Evolutionary conservation across 1,139 yeast genomes (phyloP), one percentile per base, ranked within the genome.

Genomic region (Arxiozyma telluris): DNA sequence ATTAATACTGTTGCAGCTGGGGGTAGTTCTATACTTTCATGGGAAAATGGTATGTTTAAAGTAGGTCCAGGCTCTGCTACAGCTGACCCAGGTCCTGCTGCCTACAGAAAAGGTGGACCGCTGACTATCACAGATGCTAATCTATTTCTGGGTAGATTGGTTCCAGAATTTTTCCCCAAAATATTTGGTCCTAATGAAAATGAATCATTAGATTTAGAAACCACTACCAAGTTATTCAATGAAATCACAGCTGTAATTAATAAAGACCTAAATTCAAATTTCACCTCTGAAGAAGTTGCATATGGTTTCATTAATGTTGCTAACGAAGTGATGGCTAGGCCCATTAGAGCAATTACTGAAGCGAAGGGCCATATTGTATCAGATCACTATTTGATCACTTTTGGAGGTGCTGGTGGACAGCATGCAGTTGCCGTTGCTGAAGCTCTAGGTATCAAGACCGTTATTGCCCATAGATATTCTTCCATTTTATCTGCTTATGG

Each of bases 401-500:
- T 80, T 66, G 84, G 84, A 53, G 84, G 84, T 53, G 80, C 82
- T 30, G 84, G 83, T 57, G 83, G 83, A 17, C 84, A 80, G 57
- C 79, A 78, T 61, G 79, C 80, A 11, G 76, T 74, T 51, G 74
- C 78, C n/a, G 77, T 79, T 21, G 83, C 83, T 1, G 71, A 73
- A 52, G 68, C 73, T 12, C 64, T 80, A 50, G 79, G 79, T 3
- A 77, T 80, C 22, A 66, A 69, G 17, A 73, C 73, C 11, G 76
- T 79, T 7, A 61, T 77, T 44, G 74, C 76, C 21, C 83, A 79
- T 60, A 73, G 78, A 60, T 78, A 78, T 60, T 79, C 83, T 1
- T 77, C 82, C 0, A 74, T 80, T 27, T 62, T 80, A 15, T 78
- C 83, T 3, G 83, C 83, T 1, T 79, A 79, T 59, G 84, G 84